Conservation (phyloP, 2,329 filamentous ascomycete species). For the Piedraia hortae region DNA sequence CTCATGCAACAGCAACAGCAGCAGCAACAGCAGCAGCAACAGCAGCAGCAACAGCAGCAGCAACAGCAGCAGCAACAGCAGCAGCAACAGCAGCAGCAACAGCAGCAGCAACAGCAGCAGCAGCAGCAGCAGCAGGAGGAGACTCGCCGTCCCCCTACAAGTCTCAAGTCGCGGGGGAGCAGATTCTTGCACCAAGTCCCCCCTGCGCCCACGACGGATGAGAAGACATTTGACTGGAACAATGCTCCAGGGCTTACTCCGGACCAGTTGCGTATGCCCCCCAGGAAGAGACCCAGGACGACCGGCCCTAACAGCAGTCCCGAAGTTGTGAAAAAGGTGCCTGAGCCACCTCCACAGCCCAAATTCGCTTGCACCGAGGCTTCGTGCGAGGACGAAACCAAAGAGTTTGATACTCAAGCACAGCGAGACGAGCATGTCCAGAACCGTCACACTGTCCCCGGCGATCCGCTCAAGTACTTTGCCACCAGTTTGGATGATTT, state of each 20-base stretch:
- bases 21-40: conserved; percentile 7
- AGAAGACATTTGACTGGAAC: conserved; percentile 12
- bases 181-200: conserved; percentile 7
- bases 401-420: no score
- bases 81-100: conserved; percentile 7
- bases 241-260: conserved; percentile 21
- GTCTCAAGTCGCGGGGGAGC: conserved; percentile 7
- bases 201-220: conserved; percentile 10
- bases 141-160: neutral
- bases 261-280: conserved; percentile 29
- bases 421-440: no score
- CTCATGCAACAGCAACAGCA: neutral
- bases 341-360: no score
- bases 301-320: conserved; percentile 1
- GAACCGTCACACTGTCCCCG: no score
- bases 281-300: conserved; percentile 27
- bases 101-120: conserved; percentile 4
- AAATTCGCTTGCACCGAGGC: no score
- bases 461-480: no score
- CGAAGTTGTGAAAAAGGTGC: no score
- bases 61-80: conserved; percentile 2
- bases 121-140: conserved; percentile 2
- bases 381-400: no score
- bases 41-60: conserved; percentile 2
- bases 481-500: no score